Evolutionary conservation across 1,284 basidiomycete species (phyloP), one percentile per base, ranked within the genome.

Genomic region (Blastosporella zonata): DNA sequence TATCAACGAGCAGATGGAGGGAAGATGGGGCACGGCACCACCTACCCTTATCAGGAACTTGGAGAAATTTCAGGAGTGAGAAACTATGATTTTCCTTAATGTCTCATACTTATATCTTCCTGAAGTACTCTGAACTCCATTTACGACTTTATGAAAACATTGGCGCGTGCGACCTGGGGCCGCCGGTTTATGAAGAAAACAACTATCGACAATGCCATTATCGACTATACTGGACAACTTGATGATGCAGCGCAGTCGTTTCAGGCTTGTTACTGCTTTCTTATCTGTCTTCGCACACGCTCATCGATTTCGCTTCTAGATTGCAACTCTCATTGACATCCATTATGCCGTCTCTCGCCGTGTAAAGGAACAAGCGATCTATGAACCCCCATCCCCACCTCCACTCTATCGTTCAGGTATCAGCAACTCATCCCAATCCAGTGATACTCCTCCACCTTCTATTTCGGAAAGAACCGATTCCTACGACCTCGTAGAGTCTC

Each of bases 281-380:
- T 31, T 3, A n/a, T n/a, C 12, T 31, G 8, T 31, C 12, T 31
- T 15, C n/a, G 6, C 33, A 0, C 10, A 3, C 12, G 7, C 13
- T 23, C 7, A 44, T 34, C 20, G 29, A 7, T 20, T 13, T 34
- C 15, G 20, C 15, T 22, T 39, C 8, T 35, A 78, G 77, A 65
- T 77, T 9, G 67, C 74, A 2, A 73, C 74, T 0, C 66, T 79
- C 6, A 73, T 79, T 40, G 71, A 77, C 46, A 71, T 79, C n/a
- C 76, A 79, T 52, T 68, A 73, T 48, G 64, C 70, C 10, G 59
- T 77, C 23, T 51, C 55, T 1, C 33, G 9, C n/a, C 39, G 23
- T 37, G 17, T 33, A 46, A 40, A 33, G 2, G 36, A 43, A 34
- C 23, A 13, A 8, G 37, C 37, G 21, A 34, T 21, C 25, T 36